phyloP scores from a whole-genome alignment of 768 basidiomycete genomes.

The Saitozyma podzolica region DNA sequence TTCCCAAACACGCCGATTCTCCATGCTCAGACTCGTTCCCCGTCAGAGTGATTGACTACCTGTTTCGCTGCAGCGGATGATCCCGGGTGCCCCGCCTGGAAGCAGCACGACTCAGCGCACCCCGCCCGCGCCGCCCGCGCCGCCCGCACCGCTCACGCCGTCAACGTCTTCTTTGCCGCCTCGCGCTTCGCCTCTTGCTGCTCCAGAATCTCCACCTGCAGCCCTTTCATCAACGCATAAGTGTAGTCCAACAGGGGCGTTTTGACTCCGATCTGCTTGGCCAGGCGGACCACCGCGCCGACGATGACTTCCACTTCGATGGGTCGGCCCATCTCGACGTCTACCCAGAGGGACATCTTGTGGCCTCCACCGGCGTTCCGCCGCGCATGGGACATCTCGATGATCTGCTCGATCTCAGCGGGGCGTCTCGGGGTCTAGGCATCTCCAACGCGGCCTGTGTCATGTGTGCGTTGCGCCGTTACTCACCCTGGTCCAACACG shows the following conservation, averaged over 20 bases:
- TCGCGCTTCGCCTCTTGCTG: neutral
- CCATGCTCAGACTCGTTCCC: no score
- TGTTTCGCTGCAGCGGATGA: no score
- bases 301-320: constrained; percentile 42
- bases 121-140: no score
- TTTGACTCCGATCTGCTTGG: constrained; percentile 19
- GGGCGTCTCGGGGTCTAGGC: no score
- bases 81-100: no score
- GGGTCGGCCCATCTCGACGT: constrained; percentile 41
- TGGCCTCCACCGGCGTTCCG: constrained; percentile 19
- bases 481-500: constrained; percentile 30
- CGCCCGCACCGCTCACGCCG: no score
- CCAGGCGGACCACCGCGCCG: constrained; percentile 33
- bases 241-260: constrained; percentile 31
- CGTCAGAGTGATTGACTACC: no score
- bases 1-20: no score
- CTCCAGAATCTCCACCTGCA: constrained; percentile 24
- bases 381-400: neutral
- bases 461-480: neutral
- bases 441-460: no score
- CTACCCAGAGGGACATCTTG: constrained; percentile 43
- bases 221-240: constrained; percentile 38
- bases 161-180: neutral
- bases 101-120: no score
- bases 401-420: neutral